Evolutionary conservation across 805 yeast genomes (phyloP).

Genomic region (Pichia paraexigua): DNA sequence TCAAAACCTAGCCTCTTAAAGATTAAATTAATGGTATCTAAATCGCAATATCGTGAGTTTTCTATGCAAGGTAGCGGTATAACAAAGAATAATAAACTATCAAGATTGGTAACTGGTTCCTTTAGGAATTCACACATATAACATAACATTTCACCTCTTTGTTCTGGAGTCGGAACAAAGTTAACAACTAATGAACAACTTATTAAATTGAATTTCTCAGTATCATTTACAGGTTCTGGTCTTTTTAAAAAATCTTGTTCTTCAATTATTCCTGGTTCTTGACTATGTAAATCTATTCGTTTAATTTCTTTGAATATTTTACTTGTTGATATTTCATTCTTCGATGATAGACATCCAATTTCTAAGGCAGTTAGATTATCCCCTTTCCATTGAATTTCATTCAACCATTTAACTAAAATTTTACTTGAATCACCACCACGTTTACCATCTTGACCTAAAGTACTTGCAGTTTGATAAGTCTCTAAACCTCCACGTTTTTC

Average conservation of each 20-base stretch:
- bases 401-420: slow-evolving; percentile 65
- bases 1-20: slow-evolving; percentile 56
- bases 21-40: background rate
- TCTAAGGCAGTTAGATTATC: slow-evolving; percentile 50
- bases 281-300: slow-evolving; percentile 76
- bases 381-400: slow-evolving; percentile 6
- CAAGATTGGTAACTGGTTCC: slow-evolving; percentile 17
- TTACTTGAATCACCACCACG: slow-evolving; percentile 94
- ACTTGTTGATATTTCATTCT: slow-evolving; percentile 59
- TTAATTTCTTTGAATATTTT: slow-evolving; percentile 42
- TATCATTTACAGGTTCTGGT: slow-evolving; percentile 42
- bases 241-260: slow-evolving; percentile 83
- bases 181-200: slow-evolving; percentile 85
- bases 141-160: slow-evolving; percentile 71
- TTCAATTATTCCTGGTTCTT: slow-evolving; percentile 51
- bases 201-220: slow-evolving; percentile 51
- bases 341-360: slow-evolving; percentile 70
- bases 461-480: slow-evolving; percentile 78
- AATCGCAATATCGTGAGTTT: slow-evolving; percentile 69
- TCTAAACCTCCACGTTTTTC: slow-evolving; percentile 65
- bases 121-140: slow-evolving; percentile 51
- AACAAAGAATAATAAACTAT: slow-evolving; percentile 59
- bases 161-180: slow-evolving; percentile 67
- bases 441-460: slow-evolving; percentile 66
- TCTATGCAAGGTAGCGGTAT: slow-evolving; percentile 80